phyloP scores from a whole-genome alignment of 306 rosid genomes.

The Trifolium dubium region DNA sequence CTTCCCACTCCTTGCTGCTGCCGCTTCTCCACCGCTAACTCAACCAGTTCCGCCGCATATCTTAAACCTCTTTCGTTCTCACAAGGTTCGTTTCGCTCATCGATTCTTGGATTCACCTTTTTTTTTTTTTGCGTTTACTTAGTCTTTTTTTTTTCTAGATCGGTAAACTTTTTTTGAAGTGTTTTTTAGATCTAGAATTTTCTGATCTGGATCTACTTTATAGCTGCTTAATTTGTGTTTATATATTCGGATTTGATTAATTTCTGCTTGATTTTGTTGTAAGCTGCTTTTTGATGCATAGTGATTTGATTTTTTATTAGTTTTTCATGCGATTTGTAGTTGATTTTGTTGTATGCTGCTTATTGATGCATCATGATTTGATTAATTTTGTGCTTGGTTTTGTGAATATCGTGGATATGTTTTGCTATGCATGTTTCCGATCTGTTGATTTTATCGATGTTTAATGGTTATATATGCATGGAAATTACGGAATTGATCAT shows the following conservation, averaged over 20 bases:
- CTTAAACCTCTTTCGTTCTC: constrained; percentile 1
- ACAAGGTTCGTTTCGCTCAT: constrained; percentile 42
- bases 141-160: constrained; percentile 17
- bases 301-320: not conserved
- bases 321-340: not conserved
- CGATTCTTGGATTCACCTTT: not conserved
- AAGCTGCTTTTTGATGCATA: constrained; percentile 21
- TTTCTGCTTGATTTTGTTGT: constrained; percentile 29
- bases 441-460: constrained; percentile 17
- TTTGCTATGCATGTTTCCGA: constrained; percentile 27
- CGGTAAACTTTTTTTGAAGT: constrained; percentile 23
- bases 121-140: constrained; percentile 13
- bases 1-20: constrained; percentile 16
- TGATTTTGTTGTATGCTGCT: constrained; percentile 19
- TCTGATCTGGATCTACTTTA: constrained; percentile 45
- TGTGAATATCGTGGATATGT: too few relatives aligned
- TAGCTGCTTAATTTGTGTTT: not conserved
- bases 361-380: not conserved
- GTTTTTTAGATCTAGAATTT: constrained; percentile 30
- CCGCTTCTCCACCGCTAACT: constrained; percentile 22
- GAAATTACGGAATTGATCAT: not conserved
- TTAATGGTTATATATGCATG: constrained; percentile 27
- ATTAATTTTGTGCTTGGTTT: not conserved
- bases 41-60: constrained; percentile 1
- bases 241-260: constrained; percentile 13